Evolutionary conservation across 2,329 filamentous ascomycete genomes (phyloP), one percentile per base, ranked within the genome.

Genomic region (Colletotrichum phormii): DNA sequence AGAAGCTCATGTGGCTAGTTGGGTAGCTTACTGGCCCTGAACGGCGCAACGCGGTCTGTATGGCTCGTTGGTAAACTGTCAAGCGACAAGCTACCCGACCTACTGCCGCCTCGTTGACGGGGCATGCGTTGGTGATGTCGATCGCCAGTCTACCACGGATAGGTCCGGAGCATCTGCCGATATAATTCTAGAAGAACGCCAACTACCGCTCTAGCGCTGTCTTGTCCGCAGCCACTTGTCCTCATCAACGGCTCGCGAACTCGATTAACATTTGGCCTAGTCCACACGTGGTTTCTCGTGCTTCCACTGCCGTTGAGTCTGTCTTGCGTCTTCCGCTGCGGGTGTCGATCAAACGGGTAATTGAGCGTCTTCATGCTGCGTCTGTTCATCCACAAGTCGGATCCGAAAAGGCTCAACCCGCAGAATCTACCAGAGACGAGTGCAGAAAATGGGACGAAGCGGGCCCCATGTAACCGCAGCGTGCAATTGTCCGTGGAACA

Each of bases 271-370:
- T 46, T 46, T 13, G 31, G 42, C n/a, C 29, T 60, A 49, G 69
- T 35, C 24, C 49, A 12, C 54, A 60, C 42, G 42, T 61, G 59
- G 54, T 58, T 24, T 55, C 15, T 33, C 18, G 58, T 46, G 22
- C 59, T 46, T 29, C 13, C 31, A 18, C 15, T 29, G 33, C 35
- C 22, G 60, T 64, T 46, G 70, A 72, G 60, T 70, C 70, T 64
- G 66, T 37, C 55, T 59, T 29, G 57, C n/a, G 51, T 35, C 22
- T 58, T 11, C 51, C 51, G 58, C 26, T 24, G 64, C 66, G 53
- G 33, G 29, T 55, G 66, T 57, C 60, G 66, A 72, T 72, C 66
- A 70, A 72, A 72, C 70, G 37, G 60, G 55, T 24, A 69, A 35
- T 53, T 55, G 46, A 31, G 26, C n/a, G 26, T 22, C 26, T 31